Conservation (phyloP, 257 asterid genomes). For the Nicotiana undulata region DNA sequence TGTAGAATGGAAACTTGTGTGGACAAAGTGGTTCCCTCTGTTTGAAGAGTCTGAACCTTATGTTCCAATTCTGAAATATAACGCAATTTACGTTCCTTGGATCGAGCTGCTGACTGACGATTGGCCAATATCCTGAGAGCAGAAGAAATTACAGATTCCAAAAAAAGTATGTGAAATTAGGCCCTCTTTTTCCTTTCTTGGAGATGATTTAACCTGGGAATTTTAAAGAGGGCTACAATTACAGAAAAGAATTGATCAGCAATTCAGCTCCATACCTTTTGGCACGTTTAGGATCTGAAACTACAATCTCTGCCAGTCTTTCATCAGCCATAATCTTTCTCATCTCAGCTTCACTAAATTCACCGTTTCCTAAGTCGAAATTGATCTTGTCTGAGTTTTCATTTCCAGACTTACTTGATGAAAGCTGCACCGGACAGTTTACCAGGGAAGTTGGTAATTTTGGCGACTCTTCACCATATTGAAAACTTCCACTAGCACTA, state of each 20-base stretch:
- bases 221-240: background rate
- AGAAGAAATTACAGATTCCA: background rate
- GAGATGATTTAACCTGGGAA: background rate
- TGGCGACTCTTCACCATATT: conserved; percentile 43
- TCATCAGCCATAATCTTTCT: conserved; percentile 80
- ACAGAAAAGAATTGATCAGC: background rate
- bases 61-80: conserved; percentile 91
- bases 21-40: conserved; percentile 67
- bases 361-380: conserved; percentile 62
- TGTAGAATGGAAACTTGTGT: conserved; percentile 59
- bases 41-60: conserved; percentile 75
- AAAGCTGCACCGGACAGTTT: conserved; percentile 34
- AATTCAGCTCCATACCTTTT: conserved; percentile 44
- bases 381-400: conserved; percentile 34
- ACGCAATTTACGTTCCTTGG: conserved; percentile 83
- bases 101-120: conserved; percentile 94
- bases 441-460: conserved; percentile 30
- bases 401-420: conserved; percentile 47
- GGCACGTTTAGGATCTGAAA: conserved; percentile 77
- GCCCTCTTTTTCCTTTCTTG: background rate
- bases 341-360: conserved; percentile 67
- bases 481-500: conserved; percentile 56
- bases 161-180: too few species aligned
- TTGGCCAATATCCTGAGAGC: conserved; percentile 71
- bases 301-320: conserved; percentile 72